These are phyloP conservation scores for Mycena chlorophos DNA, from an alignment of 768 basidiomycete species.

Conservation along the genomic window DNA sequence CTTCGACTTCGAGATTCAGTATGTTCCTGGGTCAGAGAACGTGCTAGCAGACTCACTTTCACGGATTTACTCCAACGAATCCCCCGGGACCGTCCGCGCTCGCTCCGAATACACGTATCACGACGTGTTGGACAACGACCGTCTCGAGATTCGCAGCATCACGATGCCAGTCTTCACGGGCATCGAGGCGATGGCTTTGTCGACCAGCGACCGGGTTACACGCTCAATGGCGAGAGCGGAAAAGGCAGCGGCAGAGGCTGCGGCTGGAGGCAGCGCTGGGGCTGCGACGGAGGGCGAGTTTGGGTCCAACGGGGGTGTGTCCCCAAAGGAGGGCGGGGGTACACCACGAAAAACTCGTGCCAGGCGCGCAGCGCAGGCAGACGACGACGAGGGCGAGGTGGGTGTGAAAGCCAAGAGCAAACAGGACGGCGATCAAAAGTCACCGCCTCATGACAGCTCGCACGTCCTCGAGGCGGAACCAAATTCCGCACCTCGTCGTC, in stretches of 20 bases:
- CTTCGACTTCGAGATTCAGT: constrained; percentile 10
- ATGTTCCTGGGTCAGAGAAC: constrained; percentile 13
- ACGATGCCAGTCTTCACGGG: constrained; percentile 7
- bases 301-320: not conserved
- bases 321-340: constrained; percentile 9
- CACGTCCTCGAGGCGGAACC: not conserved
- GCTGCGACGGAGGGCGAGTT: not conserved
- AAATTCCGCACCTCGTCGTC: no score
- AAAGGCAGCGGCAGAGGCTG: not conserved
- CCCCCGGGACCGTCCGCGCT: constrained; percentile 9
- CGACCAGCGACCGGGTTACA: constrained; percentile 1
- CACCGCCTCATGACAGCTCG: not conserved
- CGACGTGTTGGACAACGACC: constrained; percentile 8
- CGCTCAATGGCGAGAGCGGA: constrained; percentile 1
- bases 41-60: constrained; percentile 11
- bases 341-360: not conserved
- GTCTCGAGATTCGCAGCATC: not conserved
- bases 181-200: constrained; percentile 1
- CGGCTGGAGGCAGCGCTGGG: not conserved
- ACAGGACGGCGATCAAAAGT: not conserved
- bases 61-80: constrained; percentile 8
- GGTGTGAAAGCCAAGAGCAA: no score
- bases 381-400: not conserved
- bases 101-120: constrained; percentile 15
- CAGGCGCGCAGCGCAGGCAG: not conserved